Evolutionary conservation across 805 yeast species (phyloP), one percentile per base, ranked within the genome.

Genomic region (Candida dajiaensis): DNA sequence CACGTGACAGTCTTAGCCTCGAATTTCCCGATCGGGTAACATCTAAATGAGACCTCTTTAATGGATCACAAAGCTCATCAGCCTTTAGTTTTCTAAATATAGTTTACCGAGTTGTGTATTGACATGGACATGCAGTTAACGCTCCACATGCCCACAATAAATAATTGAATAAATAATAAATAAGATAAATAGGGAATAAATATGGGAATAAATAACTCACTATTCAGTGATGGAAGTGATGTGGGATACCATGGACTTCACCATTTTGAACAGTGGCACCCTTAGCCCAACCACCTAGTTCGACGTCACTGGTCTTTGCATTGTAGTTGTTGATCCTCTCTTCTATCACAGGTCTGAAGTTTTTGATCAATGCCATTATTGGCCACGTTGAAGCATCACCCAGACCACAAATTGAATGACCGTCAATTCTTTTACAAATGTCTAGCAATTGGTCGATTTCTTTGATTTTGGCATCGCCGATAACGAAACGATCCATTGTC

Each of bases 371-470:
- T 48, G 96, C 96, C 70, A 88, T 95, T 52, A 88, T 77, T 40
- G 96, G 96, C 96, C 96, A 87, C 26, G 94, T 89, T 48, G 95
- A 89, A 29, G 96, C 96, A 63, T 87, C 96, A 49, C 96, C 96
- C 62, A 87, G 74, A 28, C 95, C 96, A 72, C 96, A 87, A 61
- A 87, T 87, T 44, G 95, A 86, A 69, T 88, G 96, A 42, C 95
- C 95, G 69, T 88, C 95, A 57, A 87, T 80, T 66, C 86, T 89
- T 71, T 86, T 85, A 50, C 90, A 82, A 58, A 88, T 79, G 70
- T 88, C 96, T 59, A 78, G 75, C 49, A 89, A 80, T 86, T 80
- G 80, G 62, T 88, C 96, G 58, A 88, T 88, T 67, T 88, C 96
- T 55, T 78, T 78, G 61, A 77, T 82, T 50, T 77, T 74, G 41